phyloP scores from a whole-genome alignment of 2,329 filamentous ascomycete genomes.

The Fusarium hainanense region DNA sequence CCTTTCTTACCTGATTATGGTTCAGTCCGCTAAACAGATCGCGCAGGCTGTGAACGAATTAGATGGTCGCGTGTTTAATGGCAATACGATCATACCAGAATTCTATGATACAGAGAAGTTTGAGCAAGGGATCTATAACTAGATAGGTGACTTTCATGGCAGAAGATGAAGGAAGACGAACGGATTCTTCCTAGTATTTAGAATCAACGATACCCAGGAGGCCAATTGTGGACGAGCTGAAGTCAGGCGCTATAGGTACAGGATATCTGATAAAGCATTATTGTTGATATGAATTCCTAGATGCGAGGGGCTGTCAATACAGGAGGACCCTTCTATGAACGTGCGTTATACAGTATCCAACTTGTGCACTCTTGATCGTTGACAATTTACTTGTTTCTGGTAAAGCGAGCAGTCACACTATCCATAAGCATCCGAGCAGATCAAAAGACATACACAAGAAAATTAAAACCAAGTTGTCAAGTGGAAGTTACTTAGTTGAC shows the following conservation, averaged over 20 bases:
- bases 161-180: background rate
- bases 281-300: background rate
- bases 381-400: too few species aligned
- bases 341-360: too few species aligned
- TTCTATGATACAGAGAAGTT: constrained; percentile 89
- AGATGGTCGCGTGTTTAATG: constrained; percentile 88
- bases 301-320: background rate
- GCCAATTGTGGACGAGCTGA: background rate
- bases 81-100: constrained; percentile 81
- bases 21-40: constrained; percentile 10
- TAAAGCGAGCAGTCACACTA: too few species aligned
- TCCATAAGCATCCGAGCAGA: background rate
- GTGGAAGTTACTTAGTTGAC: too few species aligned
- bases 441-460: background rate
- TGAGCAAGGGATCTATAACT: constrained; percentile 69
- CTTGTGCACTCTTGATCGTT: too few species aligned
- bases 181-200: background rate
- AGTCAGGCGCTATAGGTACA: background rate
- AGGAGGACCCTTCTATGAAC: background rate
- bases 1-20: background rate
- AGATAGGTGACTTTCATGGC: background rate
- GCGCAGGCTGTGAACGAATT: constrained; percentile 86
- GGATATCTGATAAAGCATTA: background rate
- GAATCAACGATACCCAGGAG: constrained; percentile 1
- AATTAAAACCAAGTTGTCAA: background rate